Evolutionary conservation across 495 filamentous ascomycete genomes (phyloP).

Genomic region (Cercophora newfieldiana): DNA sequence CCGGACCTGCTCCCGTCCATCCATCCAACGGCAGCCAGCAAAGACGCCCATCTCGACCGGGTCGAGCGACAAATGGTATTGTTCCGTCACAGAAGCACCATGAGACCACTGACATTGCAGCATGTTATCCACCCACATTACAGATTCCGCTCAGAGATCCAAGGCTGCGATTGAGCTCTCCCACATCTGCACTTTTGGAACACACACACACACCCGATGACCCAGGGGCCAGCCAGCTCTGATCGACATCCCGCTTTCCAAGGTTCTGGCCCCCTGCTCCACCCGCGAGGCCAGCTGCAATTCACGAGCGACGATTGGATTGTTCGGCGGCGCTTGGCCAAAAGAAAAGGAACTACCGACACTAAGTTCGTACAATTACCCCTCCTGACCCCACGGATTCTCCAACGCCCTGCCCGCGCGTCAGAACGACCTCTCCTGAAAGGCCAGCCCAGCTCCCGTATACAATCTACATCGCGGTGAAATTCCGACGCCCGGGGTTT

Average conservation of each 20-base stretch:
- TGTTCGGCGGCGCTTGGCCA: neutral
- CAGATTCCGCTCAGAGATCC: neutral
- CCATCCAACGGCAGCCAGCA: neutral
- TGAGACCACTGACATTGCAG: neutral
- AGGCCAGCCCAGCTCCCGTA: neutral
- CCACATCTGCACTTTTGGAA: neutral
- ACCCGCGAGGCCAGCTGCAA: neutral
- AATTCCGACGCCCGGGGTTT: neutral
- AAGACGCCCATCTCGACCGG: too few relatives aligned
- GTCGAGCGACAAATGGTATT: too few relatives aligned
- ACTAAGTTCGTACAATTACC: constrained; percentile 12
- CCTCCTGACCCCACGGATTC: constrained; percentile 9
- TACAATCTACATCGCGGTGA: neutral
- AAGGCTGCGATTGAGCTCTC: neutral
- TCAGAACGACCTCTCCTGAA: neutral
- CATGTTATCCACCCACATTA: neutral
- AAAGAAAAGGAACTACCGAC: constrained; percentile 1
- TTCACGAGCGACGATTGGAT: neutral
- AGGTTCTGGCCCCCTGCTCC: neutral
- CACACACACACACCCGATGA: too few relatives aligned
- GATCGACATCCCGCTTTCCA: neutral
- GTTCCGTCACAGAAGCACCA: neutral
- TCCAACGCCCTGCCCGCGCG: constrained; percentile 3
- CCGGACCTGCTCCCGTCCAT: neutral
- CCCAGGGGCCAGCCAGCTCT: neutral